These are phyloP conservation scores for Chaetomiaceae sp. DNA, from an alignment of 2,329 filamentous ascomycete species.

Conservation along the genomic window DNA sequence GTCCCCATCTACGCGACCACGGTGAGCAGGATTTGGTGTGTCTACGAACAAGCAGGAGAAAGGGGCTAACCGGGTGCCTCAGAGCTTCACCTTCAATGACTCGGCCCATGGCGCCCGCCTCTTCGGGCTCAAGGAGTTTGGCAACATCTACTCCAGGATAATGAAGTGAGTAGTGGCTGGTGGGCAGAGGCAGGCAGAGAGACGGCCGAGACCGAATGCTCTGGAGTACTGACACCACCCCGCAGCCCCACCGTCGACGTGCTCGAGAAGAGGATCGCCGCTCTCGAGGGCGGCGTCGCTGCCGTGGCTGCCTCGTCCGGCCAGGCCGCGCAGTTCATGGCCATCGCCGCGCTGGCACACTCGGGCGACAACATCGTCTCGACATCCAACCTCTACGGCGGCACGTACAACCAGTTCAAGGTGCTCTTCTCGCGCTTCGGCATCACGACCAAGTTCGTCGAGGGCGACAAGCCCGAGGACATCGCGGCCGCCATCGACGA, in stretches of 20 bases:
- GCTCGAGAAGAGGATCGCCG: slow-evolving; percentile 94
- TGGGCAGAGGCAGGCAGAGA: no score
- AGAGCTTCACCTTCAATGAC: slow-evolving; percentile 93
- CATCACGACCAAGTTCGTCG: slow-evolving; percentile 81
- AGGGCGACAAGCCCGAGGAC: slow-evolving; percentile 73
- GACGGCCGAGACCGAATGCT: background rate
- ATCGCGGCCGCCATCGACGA: slow-evolving; percentile 83
- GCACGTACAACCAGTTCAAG: slow-evolving; percentile 97
- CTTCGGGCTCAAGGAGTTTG: slow-evolving; percentile 93
- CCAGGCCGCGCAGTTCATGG: slow-evolving; percentile 88
- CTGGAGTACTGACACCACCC: background rate
- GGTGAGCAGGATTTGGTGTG: slow-evolving; percentile 42
- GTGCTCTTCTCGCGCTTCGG: slow-evolving; percentile 83
- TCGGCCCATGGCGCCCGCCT: slow-evolving; percentile 91
- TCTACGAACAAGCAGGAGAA: background rate
- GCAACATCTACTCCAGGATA: slow-evolving; percentile 96
- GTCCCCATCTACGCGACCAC: slow-evolving; percentile 95
- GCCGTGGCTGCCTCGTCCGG: slow-evolving; percentile 82
- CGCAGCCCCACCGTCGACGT: slow-evolving; percentile 85
- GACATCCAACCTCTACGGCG: slow-evolving; percentile 86
- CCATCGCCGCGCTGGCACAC: slow-evolving; percentile 77
- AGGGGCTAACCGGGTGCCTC: slow-evolving; percentile 7
- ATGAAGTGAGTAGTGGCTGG: slow-evolving; percentile 71
- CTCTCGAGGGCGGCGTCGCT: slow-evolving; percentile 85
- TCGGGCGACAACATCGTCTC: slow-evolving; percentile 90